phyloP scores from a whole-genome alignment of 164 flowering plant species.

The Vitis vinifera region DNA sequence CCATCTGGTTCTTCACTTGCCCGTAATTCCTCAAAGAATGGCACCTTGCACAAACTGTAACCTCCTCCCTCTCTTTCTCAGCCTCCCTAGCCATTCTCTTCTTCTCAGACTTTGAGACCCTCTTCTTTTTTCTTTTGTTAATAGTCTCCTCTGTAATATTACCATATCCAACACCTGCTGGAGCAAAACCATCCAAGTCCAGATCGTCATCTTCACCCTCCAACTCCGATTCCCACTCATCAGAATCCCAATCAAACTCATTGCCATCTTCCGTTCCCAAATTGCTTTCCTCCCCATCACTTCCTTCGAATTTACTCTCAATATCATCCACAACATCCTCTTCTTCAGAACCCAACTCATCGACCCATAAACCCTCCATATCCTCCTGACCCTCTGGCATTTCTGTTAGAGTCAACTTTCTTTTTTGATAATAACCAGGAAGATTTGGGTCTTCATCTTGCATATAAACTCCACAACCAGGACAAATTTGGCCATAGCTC shows the following conservation, averaged over 20 bases:
- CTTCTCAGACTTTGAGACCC: slow-evolving; percentile 71
- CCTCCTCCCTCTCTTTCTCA: slow-evolving; percentile 48
- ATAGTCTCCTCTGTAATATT: slow-evolving; percentile 69
- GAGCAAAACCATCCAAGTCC: slow-evolving; percentile 76
- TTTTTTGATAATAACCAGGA: slow-evolving; percentile 79
- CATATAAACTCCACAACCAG: slow-evolving; percentile 97
- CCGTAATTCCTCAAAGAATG: slow-evolving; percentile 94
- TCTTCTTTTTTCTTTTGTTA: slow-evolving; percentile 43
- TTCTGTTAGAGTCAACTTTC: slow-evolving; percentile 21
- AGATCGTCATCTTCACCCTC: slow-evolving; percentile 50
- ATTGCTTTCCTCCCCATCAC: slow-evolving; percentile 32
- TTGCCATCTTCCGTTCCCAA: slow-evolving; percentile 20
- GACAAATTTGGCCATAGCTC: slow-evolving; percentile 64
- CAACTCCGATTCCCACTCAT: slow-evolving; percentile 55
- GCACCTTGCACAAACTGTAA: slow-evolving; percentile 89
- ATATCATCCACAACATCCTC: slow-evolving; percentile 28
- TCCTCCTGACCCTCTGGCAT: slow-evolving; percentile 12
- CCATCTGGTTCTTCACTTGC: slow-evolving; percentile 78
- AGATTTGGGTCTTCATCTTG: slow-evolving; percentile 78
- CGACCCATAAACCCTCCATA: slow-evolving; percentile 14
- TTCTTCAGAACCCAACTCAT: slow-evolving; percentile 19
- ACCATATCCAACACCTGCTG: slow-evolving; percentile 82
- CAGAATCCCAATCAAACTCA: slow-evolving; percentile 62
- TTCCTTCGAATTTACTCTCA: slow-evolving; percentile 31
- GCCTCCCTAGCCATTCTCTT: slow-evolving; percentile 64